These are phyloP conservation scores for Zizania latifolia DNA, from an alignment of 176 grass and related monocot species.

Conservation along the genomic window DNA sequence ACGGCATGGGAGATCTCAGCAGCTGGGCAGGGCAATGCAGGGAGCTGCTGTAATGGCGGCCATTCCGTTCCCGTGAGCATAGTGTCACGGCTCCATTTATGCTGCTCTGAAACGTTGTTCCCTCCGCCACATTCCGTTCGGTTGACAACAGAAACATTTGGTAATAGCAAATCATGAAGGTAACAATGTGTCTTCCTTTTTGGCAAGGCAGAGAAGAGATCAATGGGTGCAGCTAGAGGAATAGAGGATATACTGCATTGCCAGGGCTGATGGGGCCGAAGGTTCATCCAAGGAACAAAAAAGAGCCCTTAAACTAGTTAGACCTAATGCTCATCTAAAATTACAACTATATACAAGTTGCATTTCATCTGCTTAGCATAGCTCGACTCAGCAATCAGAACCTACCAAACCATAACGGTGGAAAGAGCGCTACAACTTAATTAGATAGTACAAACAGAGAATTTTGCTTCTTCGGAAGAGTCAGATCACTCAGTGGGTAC, in stretches of 20 bases:
- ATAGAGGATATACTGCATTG: slow-evolving; percentile 19
- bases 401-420: neutral
- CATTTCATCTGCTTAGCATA: slow-evolving; percentile 15
- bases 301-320: slow-evolving; percentile 32
- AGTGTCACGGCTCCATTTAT: slow-evolving; percentile 17
- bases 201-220: neutral
- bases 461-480: neutral
- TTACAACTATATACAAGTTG: slow-evolving; percentile 39
- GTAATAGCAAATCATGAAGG: neutral
- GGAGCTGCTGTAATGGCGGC: neutral
- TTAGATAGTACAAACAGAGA: neutral
- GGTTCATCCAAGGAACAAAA: slow-evolving; percentile 31
- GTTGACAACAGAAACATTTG: neutral
- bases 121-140: too few species aligned
- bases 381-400: slow-evolving; percentile 10
- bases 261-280: neutral
- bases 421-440: neutral
- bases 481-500: neutral
- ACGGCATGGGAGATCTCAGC: neutral
- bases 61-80: slow-evolving; percentile 11
- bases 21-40: neutral
- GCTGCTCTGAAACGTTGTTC: neutral
- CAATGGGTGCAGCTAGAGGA: neutral
- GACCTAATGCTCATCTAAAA: slow-evolving; percentile 25
- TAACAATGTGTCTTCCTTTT: neutral